Percentiles rank a stretch among this genome's conserved stretches.
Evolutionary conservation across 2,329 filamentous ascomycete genomes (phyloP).

Genomic region (Fusarium hostae): DNA sequence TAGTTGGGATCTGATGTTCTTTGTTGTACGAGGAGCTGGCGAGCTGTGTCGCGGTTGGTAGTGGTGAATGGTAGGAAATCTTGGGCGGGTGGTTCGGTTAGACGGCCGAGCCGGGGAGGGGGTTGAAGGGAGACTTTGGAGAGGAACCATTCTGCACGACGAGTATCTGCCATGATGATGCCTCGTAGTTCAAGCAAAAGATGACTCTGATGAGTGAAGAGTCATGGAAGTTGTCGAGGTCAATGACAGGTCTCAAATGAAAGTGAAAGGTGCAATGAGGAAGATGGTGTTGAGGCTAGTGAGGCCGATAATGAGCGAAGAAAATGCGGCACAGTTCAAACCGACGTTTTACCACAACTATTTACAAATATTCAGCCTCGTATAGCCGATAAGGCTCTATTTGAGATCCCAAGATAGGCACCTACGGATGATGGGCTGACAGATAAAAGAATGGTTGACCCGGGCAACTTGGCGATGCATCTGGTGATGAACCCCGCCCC

Average conservation of each 20-base stretch:
- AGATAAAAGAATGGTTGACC: background rate
- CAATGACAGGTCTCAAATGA: background rate
- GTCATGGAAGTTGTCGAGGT: background rate
- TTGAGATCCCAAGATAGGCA: background rate
- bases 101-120: background rate
- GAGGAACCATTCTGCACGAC: constrained; percentile 22
- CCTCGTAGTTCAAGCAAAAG: background rate
- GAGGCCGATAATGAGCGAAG: background rate
- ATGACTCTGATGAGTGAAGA: background rate
- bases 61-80: constrained; percentile 5
- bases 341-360: background rate
- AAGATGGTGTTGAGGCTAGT: background rate
- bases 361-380: background rate
- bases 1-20: constrained; percentile 1
- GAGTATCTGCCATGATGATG: background rate
- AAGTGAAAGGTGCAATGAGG: background rate
- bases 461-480: background rate
- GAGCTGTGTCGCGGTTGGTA: constrained; percentile 1
- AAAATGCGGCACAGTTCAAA: background rate
- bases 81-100: constrained; percentile 8
- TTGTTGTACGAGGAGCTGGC: constrained; percentile 7
- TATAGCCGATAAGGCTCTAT: background rate
- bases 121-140: constrained; percentile 8
- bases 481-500: constrained; percentile 1
- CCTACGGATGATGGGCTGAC: background rate